Conservation (phyloP, 1,139 yeast species). For the Maudiozyma humilis region DNA sequence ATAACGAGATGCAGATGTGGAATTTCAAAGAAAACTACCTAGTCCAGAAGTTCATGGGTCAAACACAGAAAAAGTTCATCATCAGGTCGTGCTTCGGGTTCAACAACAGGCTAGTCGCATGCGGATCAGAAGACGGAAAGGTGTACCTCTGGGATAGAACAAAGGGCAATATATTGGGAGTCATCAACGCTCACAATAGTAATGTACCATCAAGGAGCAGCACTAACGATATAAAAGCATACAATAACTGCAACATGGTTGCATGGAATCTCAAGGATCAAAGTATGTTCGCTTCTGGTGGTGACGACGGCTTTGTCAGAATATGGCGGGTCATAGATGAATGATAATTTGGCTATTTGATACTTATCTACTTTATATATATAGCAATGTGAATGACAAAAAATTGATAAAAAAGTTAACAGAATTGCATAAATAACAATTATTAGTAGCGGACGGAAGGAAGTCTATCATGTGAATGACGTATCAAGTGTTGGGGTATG, state of each 20-base stretch:
- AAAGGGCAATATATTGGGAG: conserved; percentile 62
- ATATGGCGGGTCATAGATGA: conserved; percentile 46
- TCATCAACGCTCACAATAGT: conserved; percentile 49
- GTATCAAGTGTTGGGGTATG: too few species aligned
- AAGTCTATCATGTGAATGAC: too few species aligned
- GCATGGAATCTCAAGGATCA: conserved; percentile 59
- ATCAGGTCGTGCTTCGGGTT: conserved; percentile 74
- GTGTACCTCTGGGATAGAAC: conserved; percentile 75
- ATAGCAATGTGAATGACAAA: too few species aligned
- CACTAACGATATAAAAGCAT: conserved; percentile 14
- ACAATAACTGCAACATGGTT: conserved; percentile 37
- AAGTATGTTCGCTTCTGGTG: conserved; percentile 68
- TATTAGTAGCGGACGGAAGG: too few species aligned
- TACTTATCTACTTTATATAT: too few species aligned
- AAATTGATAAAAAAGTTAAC: too few species aligned
- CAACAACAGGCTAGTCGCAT: conserved; percentile 59
- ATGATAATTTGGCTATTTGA: conserved; percentile 15
- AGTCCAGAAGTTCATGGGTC: conserved; percentile 61
- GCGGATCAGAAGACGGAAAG: conserved; percentile 79
- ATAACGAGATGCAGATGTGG: conserved; percentile 79
- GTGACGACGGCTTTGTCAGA: conserved; percentile 66
- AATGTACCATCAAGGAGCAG: conserved; percentile 13
- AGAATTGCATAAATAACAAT: too few species aligned
- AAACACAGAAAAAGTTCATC: conserved; percentile 59
- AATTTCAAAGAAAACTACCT: conserved; percentile 45